These are phyloP conservation scores for Eucalyptus rudis DNA, from an alignment of 345 rosid genomes.

Conservation along the genomic window DNA sequence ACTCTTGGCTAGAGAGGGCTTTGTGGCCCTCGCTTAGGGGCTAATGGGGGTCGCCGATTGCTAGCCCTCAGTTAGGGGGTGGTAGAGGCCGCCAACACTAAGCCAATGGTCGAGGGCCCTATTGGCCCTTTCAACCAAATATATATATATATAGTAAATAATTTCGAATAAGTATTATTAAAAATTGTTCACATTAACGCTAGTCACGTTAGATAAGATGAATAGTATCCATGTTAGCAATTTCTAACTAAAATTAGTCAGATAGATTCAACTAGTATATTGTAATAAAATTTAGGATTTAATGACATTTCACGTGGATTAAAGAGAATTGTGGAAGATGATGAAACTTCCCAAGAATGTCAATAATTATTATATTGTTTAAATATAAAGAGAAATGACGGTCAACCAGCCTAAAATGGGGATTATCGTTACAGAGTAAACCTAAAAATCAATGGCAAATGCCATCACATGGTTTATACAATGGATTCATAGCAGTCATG, in stretches of 20 bases:
- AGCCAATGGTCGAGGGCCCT: not conserved
- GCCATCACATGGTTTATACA: not conserved
- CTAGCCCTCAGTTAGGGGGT: no score
- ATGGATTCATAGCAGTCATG: not conserved
- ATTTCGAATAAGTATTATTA: no score
- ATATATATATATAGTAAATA: no score
- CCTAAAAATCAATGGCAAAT: not conserved
- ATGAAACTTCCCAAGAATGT: not conserved
- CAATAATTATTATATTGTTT: not conserved
- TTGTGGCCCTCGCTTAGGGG: no score
- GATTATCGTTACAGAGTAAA: not conserved
- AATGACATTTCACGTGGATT: not conserved
- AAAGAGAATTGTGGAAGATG: not conserved
- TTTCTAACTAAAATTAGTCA: fast-evolving
- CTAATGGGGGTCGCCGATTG: fast-evolving
- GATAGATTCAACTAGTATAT: no score
- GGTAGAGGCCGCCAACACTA: fast-evolving
- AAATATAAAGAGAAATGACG: not conserved
- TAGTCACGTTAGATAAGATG: no score
- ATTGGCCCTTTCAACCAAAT: fast-evolving
- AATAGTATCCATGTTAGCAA: fast-evolving
- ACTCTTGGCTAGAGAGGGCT: fast-evolving
- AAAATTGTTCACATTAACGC: fast-evolving
- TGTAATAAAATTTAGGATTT: no score
- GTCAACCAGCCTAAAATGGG: not conserved